Base-by-base conservation (phyloP, 805 yeast species). In the Teunomyces lycoperdinae region DNA sequence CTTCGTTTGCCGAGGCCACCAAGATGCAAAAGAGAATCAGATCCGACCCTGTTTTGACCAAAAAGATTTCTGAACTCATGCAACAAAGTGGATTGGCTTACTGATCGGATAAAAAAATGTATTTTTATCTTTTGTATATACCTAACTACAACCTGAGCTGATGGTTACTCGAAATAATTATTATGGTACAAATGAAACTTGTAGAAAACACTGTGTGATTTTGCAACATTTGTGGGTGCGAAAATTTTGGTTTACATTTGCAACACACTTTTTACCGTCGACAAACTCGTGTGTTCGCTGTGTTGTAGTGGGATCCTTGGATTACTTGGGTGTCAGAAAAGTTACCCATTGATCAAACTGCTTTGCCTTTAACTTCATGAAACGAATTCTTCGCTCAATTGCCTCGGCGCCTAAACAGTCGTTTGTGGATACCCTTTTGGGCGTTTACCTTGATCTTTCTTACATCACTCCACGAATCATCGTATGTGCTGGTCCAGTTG, bases 1-100 rank as follows among this genome's bases (percentile, higher is more conserved):
- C 89, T 53, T 85, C 94, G 14, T 87, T 88, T 59, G 91, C 92
- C 50, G 97, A 89, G 72, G 97, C 97, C 54, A 83, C 96, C 43
- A 87, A 87, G 67, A 82, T 90, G 73, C 99, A 94, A 77, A 72
- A 83, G 62, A 82, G 85, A 62, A 81, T 94, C 58, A 83, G 78
- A 70, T 69, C 77, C 45, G 94, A 87, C 62, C 88, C 89, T 36
- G 68, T 77, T 24, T 76, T 86, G 63, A 77, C 80, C 57, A 71
- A 72, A 32, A 85, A 83, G 68, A 80, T 87, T 54, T 76, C 77
- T 52, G 87, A 84, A 67, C 71, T 85, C 40, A 67, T 83, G 71
- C 64, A 64, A 58, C 64, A 60, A 55, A 52, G 52, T 47, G 55
- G 55, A 27, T 29, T 40, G 43, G 30, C 45, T 16, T 42, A 42